Evolutionary conservation across 768 basidiomycete genomes (phyloP), one percentile per base, ranked within the genome.

Genomic region (Leucosporidium yakuticum): DNA sequence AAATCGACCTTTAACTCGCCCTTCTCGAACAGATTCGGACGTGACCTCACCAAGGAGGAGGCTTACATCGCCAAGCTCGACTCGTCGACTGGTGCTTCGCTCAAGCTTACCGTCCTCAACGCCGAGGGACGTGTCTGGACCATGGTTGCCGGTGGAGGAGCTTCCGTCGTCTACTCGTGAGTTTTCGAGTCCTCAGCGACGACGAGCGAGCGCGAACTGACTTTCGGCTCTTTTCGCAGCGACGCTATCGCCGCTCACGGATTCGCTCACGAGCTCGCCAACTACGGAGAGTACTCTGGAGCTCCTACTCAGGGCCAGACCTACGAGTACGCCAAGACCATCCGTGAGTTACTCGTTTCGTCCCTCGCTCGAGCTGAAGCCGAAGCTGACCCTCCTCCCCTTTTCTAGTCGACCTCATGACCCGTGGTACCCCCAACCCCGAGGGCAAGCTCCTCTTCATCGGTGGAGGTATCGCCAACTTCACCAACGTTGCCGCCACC

Each of bases 381-480:
- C 61, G 47, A 67, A 64, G 6, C 32, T 51, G 25, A 48, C 48
- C 7, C 14, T 15, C 60, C 34, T 60, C 56, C 2, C 50, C 27
- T 27, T 31, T 31, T 50, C 23, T 73, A 86, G 89, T 98, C 77
- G 94, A 97, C 79, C 82, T 99, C 69, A 91, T 98, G 79, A 97
- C 91, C 54, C 92, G 95, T 67, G 93, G 94, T 57, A 81, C 83
- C 29, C 83, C 87, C 62, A 71, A 76, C 72, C 77, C 80, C 17
- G 82, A 96, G 60, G 96, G 96, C 83, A 99, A 99, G 82, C 86
- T 98, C 78, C 89, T 98, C 80, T 96, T 99, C 84, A 96, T 99
- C 73, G 96, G 95, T 80, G 96, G 96, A 81, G 95, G 95, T 82
- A 96, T 96, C 71, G 96, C 96, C 82, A 99, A 99, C 86, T 99